These are phyloP conservation scores for Hyphopichia buzzinii DNA, from an alignment of 1,139 yeast species.

Conservation along the genomic window DNA sequence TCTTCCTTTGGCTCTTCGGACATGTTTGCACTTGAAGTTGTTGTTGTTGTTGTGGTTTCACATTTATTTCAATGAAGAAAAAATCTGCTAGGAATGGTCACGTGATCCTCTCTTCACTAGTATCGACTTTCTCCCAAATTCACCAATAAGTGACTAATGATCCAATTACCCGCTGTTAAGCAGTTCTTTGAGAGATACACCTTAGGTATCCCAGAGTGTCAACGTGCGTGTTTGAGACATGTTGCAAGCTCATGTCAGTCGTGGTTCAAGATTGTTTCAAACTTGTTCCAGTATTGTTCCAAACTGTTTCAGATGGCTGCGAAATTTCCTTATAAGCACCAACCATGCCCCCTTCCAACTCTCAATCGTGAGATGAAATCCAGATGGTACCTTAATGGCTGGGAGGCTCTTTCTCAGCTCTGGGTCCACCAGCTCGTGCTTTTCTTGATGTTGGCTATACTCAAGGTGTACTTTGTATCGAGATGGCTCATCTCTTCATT, in stretches of 20 bases:
- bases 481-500: slow-evolving; percentile 40
- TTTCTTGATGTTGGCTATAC: slow-evolving; percentile 38
- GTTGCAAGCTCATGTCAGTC: neutral
- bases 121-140: no score
- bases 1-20: slow-evolving; percentile 54
- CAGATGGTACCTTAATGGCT: neutral
- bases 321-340: neutral
- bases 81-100: no score
- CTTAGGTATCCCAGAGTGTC: no score
- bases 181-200: no score
- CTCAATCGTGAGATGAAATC: neutral
- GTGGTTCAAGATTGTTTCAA: neutral
- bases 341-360: neutral
- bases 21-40: slow-evolving; percentile 15
- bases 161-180: no score
- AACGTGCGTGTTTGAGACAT: neutral
- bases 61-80: no score
- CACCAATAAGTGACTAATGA: no score
- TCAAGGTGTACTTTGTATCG: slow-evolving; percentile 52
- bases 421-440: slow-evolving; percentile 1
- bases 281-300: slow-evolving; percentile 7
- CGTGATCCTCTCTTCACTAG: no score
- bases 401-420: neutral
- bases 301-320: slow-evolving; percentile 4
- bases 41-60: no score